Percentiles rank a stretch among this genome's conserved stretches.
phyloP scores from a whole-genome alignment of 202 grass and related monocot genomes.

The Saccharum hybrid region DNA sequence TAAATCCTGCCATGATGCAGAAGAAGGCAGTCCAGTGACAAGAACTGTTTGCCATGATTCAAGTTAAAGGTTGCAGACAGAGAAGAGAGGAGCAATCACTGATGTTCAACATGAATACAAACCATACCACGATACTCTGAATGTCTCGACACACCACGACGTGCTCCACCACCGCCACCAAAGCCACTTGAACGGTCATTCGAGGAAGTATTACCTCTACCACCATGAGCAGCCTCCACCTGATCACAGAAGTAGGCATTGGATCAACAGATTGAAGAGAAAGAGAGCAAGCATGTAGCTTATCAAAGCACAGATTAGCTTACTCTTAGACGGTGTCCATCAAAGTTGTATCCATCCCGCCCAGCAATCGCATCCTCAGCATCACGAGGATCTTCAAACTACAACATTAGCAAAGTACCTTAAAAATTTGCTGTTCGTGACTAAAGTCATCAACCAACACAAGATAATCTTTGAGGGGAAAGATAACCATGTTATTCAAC shows the following conservation, averaged over 20 bases:
- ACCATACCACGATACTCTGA: conserved; percentile 84
- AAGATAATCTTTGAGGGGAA: background rate
- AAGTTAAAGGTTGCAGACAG: conserved; percentile 23
- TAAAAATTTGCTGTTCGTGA: background rate
- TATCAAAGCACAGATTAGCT: conserved; percentile 16
- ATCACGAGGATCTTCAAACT: conserved; percentile 97
- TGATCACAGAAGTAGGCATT: conserved; percentile 35
- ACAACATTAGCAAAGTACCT: conserved; percentile 21
- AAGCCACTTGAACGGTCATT: conserved; percentile 57
- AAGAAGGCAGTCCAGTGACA: conserved; percentile 86
- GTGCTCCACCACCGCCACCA: conserved; percentile 51
- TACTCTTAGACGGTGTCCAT: conserved; percentile 85
- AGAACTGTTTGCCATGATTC: conserved; percentile 53
- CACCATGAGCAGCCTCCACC: conserved; percentile 96
- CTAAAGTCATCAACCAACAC: background rate
- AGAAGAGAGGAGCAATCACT: background rate
- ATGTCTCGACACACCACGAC: conserved; percentile 79
- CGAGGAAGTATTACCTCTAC: conserved; percentile 72
- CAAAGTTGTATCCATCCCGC: conserved; percentile 93
- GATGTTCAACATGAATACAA: conserved; percentile 12
- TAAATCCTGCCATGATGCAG: conserved; percentile 98
- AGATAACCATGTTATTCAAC: background rate
- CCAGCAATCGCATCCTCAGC: conserved; percentile 92
- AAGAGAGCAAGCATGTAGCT: background rate
- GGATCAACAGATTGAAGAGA: conserved; percentile 6